Evolutionary conservation across 176 grass and related monocot genomes (phyloP).

Genomic region (Avena sativa): DNA sequence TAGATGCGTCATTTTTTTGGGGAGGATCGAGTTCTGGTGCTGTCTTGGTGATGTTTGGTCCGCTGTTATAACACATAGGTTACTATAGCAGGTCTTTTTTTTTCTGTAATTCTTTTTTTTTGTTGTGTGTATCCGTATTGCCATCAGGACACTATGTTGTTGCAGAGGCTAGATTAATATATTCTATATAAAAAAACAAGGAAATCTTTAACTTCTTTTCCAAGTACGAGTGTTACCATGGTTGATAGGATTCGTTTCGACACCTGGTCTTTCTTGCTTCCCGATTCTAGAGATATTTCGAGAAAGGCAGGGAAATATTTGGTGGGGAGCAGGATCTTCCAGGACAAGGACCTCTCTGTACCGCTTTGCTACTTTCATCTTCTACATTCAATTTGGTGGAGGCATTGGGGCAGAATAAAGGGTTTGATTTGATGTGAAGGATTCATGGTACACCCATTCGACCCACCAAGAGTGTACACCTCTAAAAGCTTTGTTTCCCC

Average conservation of each 20-base stretch:
- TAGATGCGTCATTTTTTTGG: too few relatives aligned
- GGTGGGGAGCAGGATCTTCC: neutral
- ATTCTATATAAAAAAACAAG: neutral
- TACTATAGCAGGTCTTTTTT: too few relatives aligned
- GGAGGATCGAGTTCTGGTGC: too few relatives aligned
- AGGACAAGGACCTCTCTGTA: neutral
- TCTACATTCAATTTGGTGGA: conserved; percentile 16
- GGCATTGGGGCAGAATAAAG: conserved; percentile 27
- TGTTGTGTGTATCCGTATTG: too few relatives aligned
- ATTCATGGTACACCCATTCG: conserved; percentile 53
- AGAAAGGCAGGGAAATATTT: neutral
- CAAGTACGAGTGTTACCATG: neutral
- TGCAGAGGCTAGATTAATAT: too few relatives aligned
- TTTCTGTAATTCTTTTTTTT: too few relatives aligned
- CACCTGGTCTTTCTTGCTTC: neutral
- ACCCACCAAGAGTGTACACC: conserved; percentile 25
- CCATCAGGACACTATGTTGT: too few relatives aligned
- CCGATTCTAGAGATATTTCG: conserved; percentile 3
- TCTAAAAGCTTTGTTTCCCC: conserved; percentile 26
- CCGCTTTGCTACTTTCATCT: conserved; percentile 1
- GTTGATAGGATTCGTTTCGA: neutral
- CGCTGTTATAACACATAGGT: too few relatives aligned
- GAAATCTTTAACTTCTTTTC: neutral
- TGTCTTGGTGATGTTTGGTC: too few relatives aligned
- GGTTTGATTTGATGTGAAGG: conserved; percentile 42